Base-by-base conservation (phyloP, 345 rosid genomes). In the Streptanthus diversifolius region DNA sequence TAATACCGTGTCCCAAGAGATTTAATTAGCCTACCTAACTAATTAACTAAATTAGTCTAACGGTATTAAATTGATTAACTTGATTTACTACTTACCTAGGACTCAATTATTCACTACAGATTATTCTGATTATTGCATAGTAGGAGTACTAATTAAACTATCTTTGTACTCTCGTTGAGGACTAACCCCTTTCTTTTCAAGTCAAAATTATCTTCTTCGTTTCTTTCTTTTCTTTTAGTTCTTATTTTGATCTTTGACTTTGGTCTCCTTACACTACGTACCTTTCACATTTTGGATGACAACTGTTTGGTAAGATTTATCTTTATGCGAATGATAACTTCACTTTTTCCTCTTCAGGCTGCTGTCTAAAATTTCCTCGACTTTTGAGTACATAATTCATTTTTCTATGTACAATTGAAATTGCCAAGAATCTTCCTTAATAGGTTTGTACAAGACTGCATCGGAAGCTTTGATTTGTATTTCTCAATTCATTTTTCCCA, bases 161-260 rank as follows among this genome's bases (percentile, higher is more conserved):
- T 55, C 55, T 65, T 43, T 57, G 22, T 49, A 41, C 45, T 32
- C 55, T 60, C 29, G 11, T 59, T 29, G 36, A 59, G 59, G 68
- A 59, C 68, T 68, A 68, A 51, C 51, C 61, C 39, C 22, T 68
- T 68, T 60, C 47, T 68, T 52, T 41, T 33, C 63, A 67, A 75
- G 69, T 75, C 73, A 51, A 52, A 41, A 21, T n/a, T 62, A 45
- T 49, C 68, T 44, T 72, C 51, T 51, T 62, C 39, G 27, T 15
- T 43, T 5, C 35, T 70, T 15, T 55, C 5, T 21, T 32, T 43
- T 9, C 22, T 43, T 43, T 10, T 22, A 24, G 30, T 15, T 55
- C 54, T 56, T 65, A 35, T 65, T 65, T 39, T 74, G 27, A 74
- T 47, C 63, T 51, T 75, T 68, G 78, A 75, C 79, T 75, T 68